Evolutionary conservation across 169 alveolate species (phyloP), one percentile per base, ranked within the genome.

Genomic region (Neospora caninum): DNA sequence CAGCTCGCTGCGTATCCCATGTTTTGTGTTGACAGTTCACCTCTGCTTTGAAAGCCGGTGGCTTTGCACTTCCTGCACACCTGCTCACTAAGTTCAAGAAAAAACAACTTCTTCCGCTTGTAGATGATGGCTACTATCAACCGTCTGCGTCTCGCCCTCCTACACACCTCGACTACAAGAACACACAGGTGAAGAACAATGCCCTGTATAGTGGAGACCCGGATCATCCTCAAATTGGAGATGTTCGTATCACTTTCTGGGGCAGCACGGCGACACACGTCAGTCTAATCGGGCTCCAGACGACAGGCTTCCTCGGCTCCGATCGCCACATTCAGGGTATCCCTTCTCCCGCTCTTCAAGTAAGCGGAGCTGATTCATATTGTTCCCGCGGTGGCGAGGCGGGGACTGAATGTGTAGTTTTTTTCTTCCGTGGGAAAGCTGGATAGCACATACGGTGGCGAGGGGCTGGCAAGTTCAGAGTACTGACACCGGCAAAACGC

Each of bases 171-270:
- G 92, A 94, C 88, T 88, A 92, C 88, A 73, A 80, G 53, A 88
- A 84, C 38, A 94, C 96, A 4, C 54, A 45, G n/a, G 96, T 94
- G 41, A 41, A 89, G 53, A 80, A 94, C 38, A 91, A 94, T 43
- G 88, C 88, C 34, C 91, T 94, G 1, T 91, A 89, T 73, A 88
- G 92, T 7, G 95, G 95, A 22, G 93, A 73, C 58, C 95, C 95
- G 6, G 39, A 42, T 13, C 36, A 69, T 25, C 95, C 95, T 4
- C 92, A 58, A n/a, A 58, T 94, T 20, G 95, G 95, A 69, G 95
- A 94, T 53, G 41, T 94, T 13, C 88, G 94, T 27, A 42, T 94
- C 45, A 88, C 94, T 20, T 94, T 94, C 87, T 94, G 95, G 95
- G 95, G 94, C 43, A 91, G 89, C 92, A 64, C 49, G 39, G 42